Conservation (phyloP, 1,284 basidiomycete species). For the Golubevia pallescens region DNA sequence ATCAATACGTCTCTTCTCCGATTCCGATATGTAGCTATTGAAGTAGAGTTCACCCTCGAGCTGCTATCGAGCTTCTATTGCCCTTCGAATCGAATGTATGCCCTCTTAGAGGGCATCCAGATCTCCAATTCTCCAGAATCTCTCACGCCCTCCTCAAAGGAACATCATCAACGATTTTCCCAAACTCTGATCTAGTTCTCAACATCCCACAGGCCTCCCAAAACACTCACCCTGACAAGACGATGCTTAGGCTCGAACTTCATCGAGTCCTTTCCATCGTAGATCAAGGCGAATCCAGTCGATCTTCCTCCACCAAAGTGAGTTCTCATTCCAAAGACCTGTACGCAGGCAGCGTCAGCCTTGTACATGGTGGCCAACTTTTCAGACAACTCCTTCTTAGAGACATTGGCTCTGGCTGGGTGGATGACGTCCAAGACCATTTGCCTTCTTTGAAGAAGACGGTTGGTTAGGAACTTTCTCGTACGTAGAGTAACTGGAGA, state of each 20-base stretch:
- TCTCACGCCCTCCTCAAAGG: too few species aligned
- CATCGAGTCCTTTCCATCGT: slow-evolving; percentile 60
- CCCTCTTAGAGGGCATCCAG: too few species aligned
- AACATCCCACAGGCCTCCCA: too few species aligned
- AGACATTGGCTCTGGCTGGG: slow-evolving; percentile 62
- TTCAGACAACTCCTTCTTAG: slow-evolving; percentile 59
- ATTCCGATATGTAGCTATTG: too few species aligned
- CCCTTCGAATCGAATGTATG: too few species aligned
- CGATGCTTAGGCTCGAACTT: slow-evolving; percentile 63
- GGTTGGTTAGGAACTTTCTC: slow-evolving; percentile 65
- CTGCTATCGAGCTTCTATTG: too few species aligned
- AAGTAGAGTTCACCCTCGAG: too few species aligned
- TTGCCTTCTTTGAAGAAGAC: slow-evolving; percentile 63
- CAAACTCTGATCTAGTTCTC: too few species aligned
- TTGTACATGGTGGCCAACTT: slow-evolving; percentile 64
- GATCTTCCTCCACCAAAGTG: slow-evolving; percentile 64
- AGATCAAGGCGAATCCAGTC: slow-evolving; percentile 61
- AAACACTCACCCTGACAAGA: slow-evolving; percentile 48
- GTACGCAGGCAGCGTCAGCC: slow-evolving; percentile 60
- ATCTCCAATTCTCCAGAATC: too few species aligned
- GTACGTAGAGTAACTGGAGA: slow-evolving; percentile 64
- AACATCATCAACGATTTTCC: too few species aligned
- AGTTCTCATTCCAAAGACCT: slow-evolving; percentile 63
- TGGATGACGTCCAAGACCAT: slow-evolving; percentile 64
- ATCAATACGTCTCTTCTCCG: too few species aligned